phyloP scores from a whole-genome alignment of 2,329 filamentous ascomycete genomes.

The Fusarium mexicanum region DNA sequence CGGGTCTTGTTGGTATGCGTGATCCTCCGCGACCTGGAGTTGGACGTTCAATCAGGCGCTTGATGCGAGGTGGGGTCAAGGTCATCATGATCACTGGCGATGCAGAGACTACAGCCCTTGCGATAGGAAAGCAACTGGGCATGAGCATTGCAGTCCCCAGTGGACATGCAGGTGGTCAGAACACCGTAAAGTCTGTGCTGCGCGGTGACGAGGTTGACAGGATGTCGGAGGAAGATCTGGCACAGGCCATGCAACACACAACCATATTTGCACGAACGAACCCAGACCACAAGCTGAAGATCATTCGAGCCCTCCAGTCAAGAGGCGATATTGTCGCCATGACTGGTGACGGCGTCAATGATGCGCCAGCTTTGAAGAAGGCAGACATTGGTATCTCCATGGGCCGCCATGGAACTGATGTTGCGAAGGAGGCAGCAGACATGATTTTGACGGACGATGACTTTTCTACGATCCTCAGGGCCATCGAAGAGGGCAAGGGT shows the following conservation, averaged over 20 bases:
- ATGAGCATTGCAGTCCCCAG: slow-evolving; percentile 77
- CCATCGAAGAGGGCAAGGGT: slow-evolving; percentile 98
- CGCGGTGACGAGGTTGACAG: slow-evolving; percentile 91
- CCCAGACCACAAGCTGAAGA: slow-evolving; percentile 98
- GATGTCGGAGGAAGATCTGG: slow-evolving; percentile 87
- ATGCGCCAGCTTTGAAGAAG: slow-evolving; percentile 95
- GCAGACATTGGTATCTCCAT: slow-evolving; percentile 98
- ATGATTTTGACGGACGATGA: slow-evolving; percentile 93
- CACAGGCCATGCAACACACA: slow-evolving; percentile 84
- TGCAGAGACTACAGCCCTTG: slow-evolving; percentile 91
- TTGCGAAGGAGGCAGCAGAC: slow-evolving; percentile 94
- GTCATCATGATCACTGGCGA: slow-evolving; percentile 99
- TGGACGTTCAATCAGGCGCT: slow-evolving; percentile 83
- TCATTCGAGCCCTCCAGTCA: slow-evolving; percentile 88
- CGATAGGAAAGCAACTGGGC: slow-evolving; percentile 93
- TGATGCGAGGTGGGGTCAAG: slow-evolving; percentile 94
- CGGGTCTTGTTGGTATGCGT: slow-evolving; percentile 95
- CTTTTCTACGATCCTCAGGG: slow-evolving; percentile 89
- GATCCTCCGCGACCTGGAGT: slow-evolving; percentile 94
- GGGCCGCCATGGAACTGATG: slow-evolving; percentile 93
- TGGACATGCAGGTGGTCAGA: slow-evolving; percentile 63
- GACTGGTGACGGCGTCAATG: slow-evolving; percentile 98
- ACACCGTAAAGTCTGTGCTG: slow-evolving; percentile 76
- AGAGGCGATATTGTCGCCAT: slow-evolving; percentile 97
- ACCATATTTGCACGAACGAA: slow-evolving; percentile 97